phyloP scores from a whole-genome alignment of 352 stramenopile species.

The Pythium grandisporangium region DNA sequence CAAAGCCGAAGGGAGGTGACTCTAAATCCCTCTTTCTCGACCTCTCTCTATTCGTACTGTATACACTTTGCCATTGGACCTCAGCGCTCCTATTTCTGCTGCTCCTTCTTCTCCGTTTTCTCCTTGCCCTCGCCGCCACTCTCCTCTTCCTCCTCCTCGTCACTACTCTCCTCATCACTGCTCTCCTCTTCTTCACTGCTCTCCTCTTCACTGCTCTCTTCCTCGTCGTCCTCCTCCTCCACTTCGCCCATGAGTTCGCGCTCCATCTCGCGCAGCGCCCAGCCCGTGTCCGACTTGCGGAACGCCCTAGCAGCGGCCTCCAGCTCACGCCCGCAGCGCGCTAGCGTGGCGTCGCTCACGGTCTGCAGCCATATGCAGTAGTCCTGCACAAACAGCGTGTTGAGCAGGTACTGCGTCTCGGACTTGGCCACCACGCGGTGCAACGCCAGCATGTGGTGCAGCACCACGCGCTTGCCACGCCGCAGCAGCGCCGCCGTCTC shows the following conservation, averaged over 20 bases:
- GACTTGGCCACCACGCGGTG: slow-evolving; percentile 90
- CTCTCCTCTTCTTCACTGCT: slow-evolving; percentile 21
- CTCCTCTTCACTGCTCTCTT: slow-evolving; percentile 5
- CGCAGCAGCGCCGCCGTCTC: slow-evolving; percentile 85
- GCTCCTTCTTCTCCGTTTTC: slow-evolving; percentile 1
- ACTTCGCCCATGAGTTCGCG: slow-evolving; percentile 27
- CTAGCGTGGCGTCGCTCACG: slow-evolving; percentile 35
- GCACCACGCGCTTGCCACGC: slow-evolving; percentile 79
- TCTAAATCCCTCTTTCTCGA: no score
- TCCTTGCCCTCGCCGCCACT: not conserved
- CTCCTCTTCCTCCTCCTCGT: slow-evolving; percentile 5
- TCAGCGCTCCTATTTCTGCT: no score
- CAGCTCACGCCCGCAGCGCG: slow-evolving; percentile 24
- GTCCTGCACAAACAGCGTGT: slow-evolving; percentile 94
- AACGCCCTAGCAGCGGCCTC: slow-evolving; percentile 23
- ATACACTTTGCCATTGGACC: no score
- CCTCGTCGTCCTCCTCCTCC: slow-evolving; percentile 11
- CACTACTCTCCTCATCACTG: slow-evolving; percentile 1
- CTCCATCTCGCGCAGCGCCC: slow-evolving; percentile 72
- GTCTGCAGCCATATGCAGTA: slow-evolving; percentile 87
- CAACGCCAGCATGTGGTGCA: slow-evolving; percentile 88
- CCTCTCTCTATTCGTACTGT: no score
- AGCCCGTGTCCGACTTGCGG: slow-evolving; percentile 58
- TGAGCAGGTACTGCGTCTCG: slow-evolving; percentile 95
- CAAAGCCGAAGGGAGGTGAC: no score